Conservation (phyloP, 176 grass and related monocot species). For the Tillandsia leiboldiana region DNA sequence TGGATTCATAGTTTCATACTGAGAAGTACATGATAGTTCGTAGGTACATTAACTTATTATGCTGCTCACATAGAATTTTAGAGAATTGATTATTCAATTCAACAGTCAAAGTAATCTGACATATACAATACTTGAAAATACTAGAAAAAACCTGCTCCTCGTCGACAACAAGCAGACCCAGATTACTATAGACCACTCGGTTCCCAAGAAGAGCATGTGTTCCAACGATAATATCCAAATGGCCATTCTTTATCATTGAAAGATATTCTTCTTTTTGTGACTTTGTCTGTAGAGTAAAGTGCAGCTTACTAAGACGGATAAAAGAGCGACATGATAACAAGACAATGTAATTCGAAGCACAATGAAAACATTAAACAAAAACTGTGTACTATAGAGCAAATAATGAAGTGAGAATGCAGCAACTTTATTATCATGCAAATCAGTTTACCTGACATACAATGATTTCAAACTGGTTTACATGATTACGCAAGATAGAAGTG, state of each 20-base stretch:
- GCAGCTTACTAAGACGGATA: background rate
- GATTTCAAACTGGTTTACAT: no score
- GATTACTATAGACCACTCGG: slow-evolving; percentile 66
- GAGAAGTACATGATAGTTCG: no score
- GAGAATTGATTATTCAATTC: no score
- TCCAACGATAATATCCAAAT: slow-evolving; percentile 78
- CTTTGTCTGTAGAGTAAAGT: slow-evolving; percentile 47
- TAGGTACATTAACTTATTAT: no score
- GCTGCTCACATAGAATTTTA: no score
- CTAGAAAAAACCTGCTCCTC: slow-evolving; percentile 63
- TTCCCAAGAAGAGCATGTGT: slow-evolving; percentile 90
- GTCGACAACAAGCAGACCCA: slow-evolving; percentile 90
- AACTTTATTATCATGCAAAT: background rate
- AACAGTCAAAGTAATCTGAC: background rate
- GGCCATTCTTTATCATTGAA: slow-evolving; percentile 56
- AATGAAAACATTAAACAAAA: no score
- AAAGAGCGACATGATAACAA: background rate
- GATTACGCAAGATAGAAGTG: no score
- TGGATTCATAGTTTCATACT: no score
- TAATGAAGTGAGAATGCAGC: no score
- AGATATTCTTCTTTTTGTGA: slow-evolving; percentile 63
- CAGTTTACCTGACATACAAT: background rate
- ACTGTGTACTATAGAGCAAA: no score
- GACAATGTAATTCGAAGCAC: background rate
- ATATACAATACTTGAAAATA: background rate